A percentile compares a stretch with the other conserved stretches of the same genome.
phyloP scores from a whole-genome alignment of 345 rosid genomes.

The Excoecaria agallocha region DNA sequence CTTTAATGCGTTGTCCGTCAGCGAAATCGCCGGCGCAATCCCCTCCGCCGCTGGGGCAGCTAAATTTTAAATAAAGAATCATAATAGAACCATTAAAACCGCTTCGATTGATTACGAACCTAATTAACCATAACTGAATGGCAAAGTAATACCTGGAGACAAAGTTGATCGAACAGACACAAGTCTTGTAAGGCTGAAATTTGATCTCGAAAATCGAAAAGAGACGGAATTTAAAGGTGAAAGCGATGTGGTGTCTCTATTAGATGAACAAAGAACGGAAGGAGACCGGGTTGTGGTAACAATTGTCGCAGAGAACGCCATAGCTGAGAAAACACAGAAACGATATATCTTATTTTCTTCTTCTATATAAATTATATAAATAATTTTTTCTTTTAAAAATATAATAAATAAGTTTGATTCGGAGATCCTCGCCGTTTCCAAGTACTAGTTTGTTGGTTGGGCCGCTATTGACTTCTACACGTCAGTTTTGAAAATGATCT shows the following conservation, averaged over 20 bases:
- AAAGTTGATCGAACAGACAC: constrained; percentile 57
- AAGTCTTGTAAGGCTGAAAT: constrained; percentile 36
- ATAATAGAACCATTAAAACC: not conserved
- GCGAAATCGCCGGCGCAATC: constrained; percentile 60
- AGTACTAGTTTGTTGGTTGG: not conserved
- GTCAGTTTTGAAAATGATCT: not conserved
- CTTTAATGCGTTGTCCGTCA: constrained; percentile 77
- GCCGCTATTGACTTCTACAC: not conserved
- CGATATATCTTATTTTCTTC: not conserved
- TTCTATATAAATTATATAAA: no score
- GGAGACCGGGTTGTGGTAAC: constrained; percentile 24
- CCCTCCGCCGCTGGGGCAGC: constrained; percentile 45
- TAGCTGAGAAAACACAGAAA: constrained; percentile 8
- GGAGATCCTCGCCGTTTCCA: not conserved
- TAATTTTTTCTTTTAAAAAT: not conserved
- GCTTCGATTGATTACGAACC: not conserved
- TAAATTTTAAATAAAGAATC: not conserved
- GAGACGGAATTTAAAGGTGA: constrained; percentile 33
- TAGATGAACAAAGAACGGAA: constrained; percentile 28
- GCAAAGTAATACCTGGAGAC: constrained; percentile 39
- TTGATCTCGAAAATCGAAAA: constrained; percentile 35
- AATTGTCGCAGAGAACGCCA: constrained; percentile 47
- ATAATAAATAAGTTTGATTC: not conserved
- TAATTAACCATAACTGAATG: no score
- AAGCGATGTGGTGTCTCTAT: constrained; percentile 2